Evolutionary conservation across 148 eudicot genomes (phyloP).

Genomic region (Rheum nobile): DNA sequence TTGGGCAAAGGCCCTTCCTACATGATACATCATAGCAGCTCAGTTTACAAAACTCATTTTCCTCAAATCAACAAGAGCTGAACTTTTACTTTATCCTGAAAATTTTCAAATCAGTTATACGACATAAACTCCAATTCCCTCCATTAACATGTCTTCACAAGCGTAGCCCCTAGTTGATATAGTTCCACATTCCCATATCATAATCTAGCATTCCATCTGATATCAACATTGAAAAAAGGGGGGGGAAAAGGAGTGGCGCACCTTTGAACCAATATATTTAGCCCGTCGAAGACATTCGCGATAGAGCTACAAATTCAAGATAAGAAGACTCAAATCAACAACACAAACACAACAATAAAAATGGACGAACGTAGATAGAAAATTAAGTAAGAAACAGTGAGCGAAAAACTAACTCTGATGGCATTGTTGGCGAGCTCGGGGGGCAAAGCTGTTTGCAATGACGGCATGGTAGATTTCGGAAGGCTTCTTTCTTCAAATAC

Average conservation of each 20-base stretch:
- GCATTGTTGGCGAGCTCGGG: slow-evolving; percentile 76
- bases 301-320: slow-evolving; percentile 34
- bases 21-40: not conserved
- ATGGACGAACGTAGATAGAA: not conserved
- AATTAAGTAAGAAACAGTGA: not conserved
- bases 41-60: not conserved
- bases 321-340: not conserved
- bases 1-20: not conserved
- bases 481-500: not conserved
- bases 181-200: not conserved
- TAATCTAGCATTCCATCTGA: not conserved
- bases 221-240: not conserved
- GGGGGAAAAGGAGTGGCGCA: slow-evolving; percentile 17
- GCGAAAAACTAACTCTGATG: slow-evolving; percentile 41
- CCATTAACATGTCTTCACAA: too few species aligned
- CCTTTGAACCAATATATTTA: slow-evolving; percentile 57
- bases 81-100: not conserved
- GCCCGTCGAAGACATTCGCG: slow-evolving; percentile 87
- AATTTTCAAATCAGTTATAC: not conserved
- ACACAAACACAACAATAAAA: not conserved
- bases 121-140: not conserved
- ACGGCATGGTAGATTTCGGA: slow-evolving; percentile 29
- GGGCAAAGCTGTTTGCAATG: slow-evolving; percentile 64
- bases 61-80: not conserved
- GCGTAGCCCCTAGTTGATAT: not conserved